Evolutionary conservation across 345 rosid species (phyloP).

Genomic region (Arabis hirsuta): DNA sequence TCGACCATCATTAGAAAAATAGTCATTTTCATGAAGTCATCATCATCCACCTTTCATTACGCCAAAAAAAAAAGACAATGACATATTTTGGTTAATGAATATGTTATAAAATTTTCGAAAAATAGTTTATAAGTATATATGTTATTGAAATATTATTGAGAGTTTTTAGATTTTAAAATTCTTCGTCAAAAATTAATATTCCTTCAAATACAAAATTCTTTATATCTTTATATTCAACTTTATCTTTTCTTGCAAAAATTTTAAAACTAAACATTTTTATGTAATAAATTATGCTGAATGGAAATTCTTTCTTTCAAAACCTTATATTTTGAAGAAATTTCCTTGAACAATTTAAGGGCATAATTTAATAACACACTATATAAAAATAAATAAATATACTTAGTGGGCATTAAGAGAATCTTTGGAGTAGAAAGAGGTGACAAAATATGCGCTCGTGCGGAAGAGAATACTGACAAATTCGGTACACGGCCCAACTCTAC

Average conservation of each 20-base stretch:
- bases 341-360: neutral
- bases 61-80: neutral
- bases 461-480: constrained; percentile 40
- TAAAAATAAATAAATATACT: neutral
- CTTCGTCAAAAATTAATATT: too few relatives aligned
- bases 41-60: constrained; percentile 29
- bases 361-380: constrained; percentile 4
- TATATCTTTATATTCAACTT: too few relatives aligned
- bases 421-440: constrained; percentile 31
- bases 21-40: constrained; percentile 21
- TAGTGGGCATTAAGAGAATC: constrained; percentile 37
- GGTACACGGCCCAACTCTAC: constrained; percentile 37
- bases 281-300: neutral
- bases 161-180: too few relatives aligned
- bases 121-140: too few relatives aligned
- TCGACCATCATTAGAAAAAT: constrained; percentile 21
- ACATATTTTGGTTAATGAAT: neutral
- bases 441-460: constrained; percentile 43
- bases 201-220: too few relatives aligned
- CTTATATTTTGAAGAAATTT: neutral
- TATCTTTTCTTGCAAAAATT: too few relatives aligned
- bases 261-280: neutral
- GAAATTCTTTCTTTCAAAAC: neutral
- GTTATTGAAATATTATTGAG: too few relatives aligned
- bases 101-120: neutral